These are phyloP conservation scores for Mytilinidion resinicola DNA, from an alignment of 495 filamentous ascomycete genomes.

Conservation along the genomic window DNA sequence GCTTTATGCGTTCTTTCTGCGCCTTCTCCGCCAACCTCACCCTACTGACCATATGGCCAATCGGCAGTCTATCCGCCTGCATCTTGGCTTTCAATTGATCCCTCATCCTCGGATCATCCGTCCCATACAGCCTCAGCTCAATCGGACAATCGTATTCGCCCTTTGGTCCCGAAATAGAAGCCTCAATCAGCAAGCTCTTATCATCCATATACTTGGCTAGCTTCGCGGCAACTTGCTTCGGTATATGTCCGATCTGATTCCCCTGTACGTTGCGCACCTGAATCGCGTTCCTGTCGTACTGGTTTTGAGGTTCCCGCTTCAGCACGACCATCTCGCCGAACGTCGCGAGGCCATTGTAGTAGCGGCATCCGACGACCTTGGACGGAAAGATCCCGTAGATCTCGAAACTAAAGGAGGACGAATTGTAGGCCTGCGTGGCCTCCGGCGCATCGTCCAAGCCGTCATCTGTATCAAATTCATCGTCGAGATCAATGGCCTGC, in stretches of 20 bases:
- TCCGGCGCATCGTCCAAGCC: constrained; percentile 17
- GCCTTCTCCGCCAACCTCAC: constrained; percentile 40
- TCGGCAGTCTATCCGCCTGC: constrained; percentile 54
- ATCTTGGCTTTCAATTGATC: constrained; percentile 53
- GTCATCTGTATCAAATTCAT: constrained; percentile 22
- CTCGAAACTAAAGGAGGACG: constrained; percentile 3
- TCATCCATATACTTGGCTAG: constrained; percentile 66
- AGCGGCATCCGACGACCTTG: constrained; percentile 77
- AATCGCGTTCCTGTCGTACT: constrained; percentile 20
- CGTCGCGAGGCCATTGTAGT: constrained; percentile 67
- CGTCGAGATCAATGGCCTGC: constrained; percentile 10
- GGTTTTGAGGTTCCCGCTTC: constrained; percentile 63
- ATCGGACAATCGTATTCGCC: constrained; percentile 65
- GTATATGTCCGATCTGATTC: constrained; percentile 75
- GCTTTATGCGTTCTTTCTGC: constrained; percentile 31
- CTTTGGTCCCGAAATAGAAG: constrained; percentile 56
- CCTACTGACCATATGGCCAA: constrained; percentile 41
- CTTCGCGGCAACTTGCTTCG: constrained; percentile 56
- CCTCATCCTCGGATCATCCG: constrained; percentile 47
- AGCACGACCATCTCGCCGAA: constrained; percentile 65
- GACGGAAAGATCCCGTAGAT: constrained; percentile 40
- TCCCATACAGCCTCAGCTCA: constrained; percentile 59
- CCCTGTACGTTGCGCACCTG: constrained; percentile 69
- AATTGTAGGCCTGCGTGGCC: constrained; percentile 12
- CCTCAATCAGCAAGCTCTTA: constrained; percentile 56